Evolutionary conservation across 495 filamentous ascomycete genomes (phyloP), one percentile per base, ranked within the genome.

Genomic region (Penicillium parvum): DNA sequence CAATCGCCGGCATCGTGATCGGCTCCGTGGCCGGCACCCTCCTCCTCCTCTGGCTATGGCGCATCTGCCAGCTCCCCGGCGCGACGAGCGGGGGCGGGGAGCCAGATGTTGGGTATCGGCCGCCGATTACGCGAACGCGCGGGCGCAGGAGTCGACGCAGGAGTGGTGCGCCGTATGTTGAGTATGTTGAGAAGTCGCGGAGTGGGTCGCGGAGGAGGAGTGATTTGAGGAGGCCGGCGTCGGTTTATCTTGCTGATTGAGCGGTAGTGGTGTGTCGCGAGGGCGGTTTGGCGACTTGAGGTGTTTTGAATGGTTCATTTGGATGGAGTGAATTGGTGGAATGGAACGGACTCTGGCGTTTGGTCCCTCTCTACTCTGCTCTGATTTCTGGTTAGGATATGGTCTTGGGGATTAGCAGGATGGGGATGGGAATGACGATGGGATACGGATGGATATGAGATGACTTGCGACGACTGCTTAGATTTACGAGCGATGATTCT

Each of bases 1-100:
- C 63, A 1, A 79, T 82, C 29, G 78, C 77, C 1, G 78, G 78
- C 28, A 80, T 81, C 44, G 77, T 82, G 36, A 70, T 82, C 51
- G 78, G 78, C 23, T 70, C 72, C 15, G 74, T 82, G 36, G 74
- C 58, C 34, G 78, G 77, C 5, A 63, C 79, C 1, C 60, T 82
- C 0, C 53, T 81, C 0, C 39, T 82, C 3, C 49, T 75, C 17
- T 81, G 77, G 77, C 63, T 81, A n/a, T 63, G 54, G 47, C 50
- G 53, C 17, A 9, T 63, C 0, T 66, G 58, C 38, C 23, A 41
- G 14, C 41, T 62, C 7, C 58, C 58, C 0, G 50, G 53, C 0
- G 56, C 55, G 2, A 54, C 54, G 33, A 45, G 39, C 19, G 44
- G 54, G 11, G 57, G 47, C 1, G 46, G 38, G 3, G 45, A 55